These are phyloP conservation scores for Aspergillus oerlinghausenensis DNA, from an alignment of 2,329 filamentous ascomycete species.

Conservation along the genomic window DNA sequence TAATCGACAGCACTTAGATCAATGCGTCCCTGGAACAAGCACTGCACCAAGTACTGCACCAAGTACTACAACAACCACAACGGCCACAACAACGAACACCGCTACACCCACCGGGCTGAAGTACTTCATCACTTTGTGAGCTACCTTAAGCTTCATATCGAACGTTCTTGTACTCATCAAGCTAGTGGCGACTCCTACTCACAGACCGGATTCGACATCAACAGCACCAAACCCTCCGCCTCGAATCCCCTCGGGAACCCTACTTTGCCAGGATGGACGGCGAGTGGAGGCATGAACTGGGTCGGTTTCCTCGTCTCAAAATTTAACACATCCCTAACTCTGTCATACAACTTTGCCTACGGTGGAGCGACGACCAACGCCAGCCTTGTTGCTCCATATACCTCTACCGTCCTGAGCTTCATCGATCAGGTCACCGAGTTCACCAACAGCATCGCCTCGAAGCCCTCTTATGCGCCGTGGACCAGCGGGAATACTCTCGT, in stretches of 20 bases:
- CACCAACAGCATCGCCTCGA: not conserved
- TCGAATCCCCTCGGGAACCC: slow-evolving; percentile 12
- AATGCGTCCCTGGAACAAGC: not conserved
- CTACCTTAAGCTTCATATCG: not conserved
- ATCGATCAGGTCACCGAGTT: slow-evolving; percentile 10
- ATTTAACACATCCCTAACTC: slow-evolving; percentile 4
- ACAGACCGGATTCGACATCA: slow-evolving; percentile 6
- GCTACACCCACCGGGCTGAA: not conserved
- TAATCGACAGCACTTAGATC: not conserved
- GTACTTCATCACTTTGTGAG: not conserved
- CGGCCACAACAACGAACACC: not conserved
- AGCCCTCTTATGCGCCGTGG: slow-evolving; percentile 2
- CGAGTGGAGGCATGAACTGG: slow-evolving; percentile 9
- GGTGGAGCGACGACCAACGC: slow-evolving; percentile 9
- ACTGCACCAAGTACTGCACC: not conserved
- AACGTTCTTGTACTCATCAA: not conserved
- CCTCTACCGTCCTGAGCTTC: slow-evolving; percentile 1
- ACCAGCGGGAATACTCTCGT: slow-evolving; percentile 1
- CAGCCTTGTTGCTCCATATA: slow-evolving; percentile 4
- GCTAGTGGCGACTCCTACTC: slow-evolving; percentile 8
- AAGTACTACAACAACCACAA: too few relatives aligned
- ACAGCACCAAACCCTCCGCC: slow-evolving; percentile 5
- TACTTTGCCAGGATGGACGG: slow-evolving; percentile 5
- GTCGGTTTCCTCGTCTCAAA: slow-evolving; percentile 2
- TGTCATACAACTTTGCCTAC: slow-evolving; percentile 9